Conservation (phyloP, 371 early-diverging fungal genomes). For the Choanephora cucurbitarum region DNA sequence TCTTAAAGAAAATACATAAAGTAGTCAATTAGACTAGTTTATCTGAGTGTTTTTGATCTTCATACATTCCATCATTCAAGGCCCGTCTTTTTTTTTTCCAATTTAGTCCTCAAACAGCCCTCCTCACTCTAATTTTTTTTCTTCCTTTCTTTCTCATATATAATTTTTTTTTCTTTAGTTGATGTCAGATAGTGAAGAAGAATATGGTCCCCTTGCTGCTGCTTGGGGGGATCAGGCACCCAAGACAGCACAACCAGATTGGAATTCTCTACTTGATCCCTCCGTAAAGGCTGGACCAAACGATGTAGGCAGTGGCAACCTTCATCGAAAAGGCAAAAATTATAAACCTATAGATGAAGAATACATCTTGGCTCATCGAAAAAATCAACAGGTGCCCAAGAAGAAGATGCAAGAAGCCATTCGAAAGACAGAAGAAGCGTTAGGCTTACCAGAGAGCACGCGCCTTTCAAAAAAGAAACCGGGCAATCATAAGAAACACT, state of each 20-base stretch:
- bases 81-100: too few relatives aligned
- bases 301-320: constrained; percentile 27
- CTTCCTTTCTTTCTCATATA: background rate
- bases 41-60: too few relatives aligned
- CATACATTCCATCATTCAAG: too few relatives aligned
- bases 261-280: constrained; percentile 26
- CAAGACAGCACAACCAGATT: constrained; percentile 1
- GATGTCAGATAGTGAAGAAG: constrained; percentile 22
- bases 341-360: constrained; percentile 31
- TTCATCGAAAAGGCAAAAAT: constrained; percentile 27
- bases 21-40: too few relatives aligned
- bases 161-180: background rate
- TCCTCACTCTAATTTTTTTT: too few relatives aligned
- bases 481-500: background rate
- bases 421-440: constrained; percentile 2
- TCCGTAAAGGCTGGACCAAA: constrained; percentile 13
- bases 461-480: constrained; percentile 6
- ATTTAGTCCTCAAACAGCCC: too few relatives aligned
- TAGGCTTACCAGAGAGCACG: background rate
- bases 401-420: constrained; percentile 8
- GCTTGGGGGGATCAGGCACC: constrained; percentile 22
- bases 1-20: too few relatives aligned
- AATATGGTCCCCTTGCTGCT: constrained; percentile 19
- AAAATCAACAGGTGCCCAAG: constrained; percentile 12
- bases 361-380: constrained; percentile 20